phyloP scores from a whole-genome alignment of 2,329 filamentous ascomycete species.

The Sarocladium strictum region DNA sequence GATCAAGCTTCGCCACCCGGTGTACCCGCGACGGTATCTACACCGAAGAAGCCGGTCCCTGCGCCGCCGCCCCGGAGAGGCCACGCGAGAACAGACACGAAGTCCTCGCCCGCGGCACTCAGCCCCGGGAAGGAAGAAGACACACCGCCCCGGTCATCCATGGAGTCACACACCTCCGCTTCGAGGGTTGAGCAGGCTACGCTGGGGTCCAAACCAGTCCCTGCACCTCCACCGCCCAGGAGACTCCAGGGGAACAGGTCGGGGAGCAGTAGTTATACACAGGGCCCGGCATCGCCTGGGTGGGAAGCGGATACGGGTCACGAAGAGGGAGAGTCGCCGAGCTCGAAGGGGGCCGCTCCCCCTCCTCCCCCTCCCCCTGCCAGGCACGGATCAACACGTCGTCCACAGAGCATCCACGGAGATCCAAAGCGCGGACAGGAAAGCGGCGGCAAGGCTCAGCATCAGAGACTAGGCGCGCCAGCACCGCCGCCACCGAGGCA shows the following conservation, averaged over 20 bases:
- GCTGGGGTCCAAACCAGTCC: conserved; percentile 23
- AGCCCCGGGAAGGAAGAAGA: conserved; percentile 25
- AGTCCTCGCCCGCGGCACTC: conserved; percentile 12
- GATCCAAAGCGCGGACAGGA: not conserved
- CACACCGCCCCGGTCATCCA: conserved; percentile 38
- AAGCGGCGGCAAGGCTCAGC: conserved; percentile 29
- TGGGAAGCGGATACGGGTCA: no score
- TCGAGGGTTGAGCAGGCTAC: conserved; percentile 42
- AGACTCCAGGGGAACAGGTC: conserved; percentile 34
- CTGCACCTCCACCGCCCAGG: conserved; percentile 50
- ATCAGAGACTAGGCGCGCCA: conserved; percentile 23
- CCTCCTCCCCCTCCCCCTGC: conserved; percentile 40
- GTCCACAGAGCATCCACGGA: conserved; percentile 33
- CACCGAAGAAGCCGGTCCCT: conserved; percentile 37
- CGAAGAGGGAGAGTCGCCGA: no score
- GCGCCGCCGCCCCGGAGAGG: conserved; percentile 46
- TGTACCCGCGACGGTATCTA: conserved; percentile 16
- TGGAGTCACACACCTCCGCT: conserved; percentile 36
- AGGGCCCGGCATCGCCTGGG: no score
- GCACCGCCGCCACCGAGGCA: conserved; percentile 44
- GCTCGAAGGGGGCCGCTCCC: no score
- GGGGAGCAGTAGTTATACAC: not conserved
- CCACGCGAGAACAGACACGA: conserved; percentile 41
- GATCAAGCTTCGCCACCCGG: not conserved
- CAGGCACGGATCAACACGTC: conserved; percentile 36